Conservation (phyloP, 768 basidiomycete species). For the Boletus rubropictus region DNA sequence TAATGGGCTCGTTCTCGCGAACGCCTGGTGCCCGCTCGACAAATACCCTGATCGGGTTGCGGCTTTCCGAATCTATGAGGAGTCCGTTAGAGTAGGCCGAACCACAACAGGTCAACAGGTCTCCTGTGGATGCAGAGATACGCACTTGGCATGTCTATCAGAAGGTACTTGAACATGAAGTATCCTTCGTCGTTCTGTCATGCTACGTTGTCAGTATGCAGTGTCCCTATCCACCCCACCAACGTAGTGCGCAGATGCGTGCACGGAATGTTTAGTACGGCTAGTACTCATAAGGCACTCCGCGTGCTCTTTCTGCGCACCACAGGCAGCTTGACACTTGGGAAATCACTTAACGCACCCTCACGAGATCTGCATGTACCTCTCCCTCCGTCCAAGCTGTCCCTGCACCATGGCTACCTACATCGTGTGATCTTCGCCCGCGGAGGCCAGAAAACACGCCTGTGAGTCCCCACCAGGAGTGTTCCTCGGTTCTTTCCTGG, state of each 20-base stretch:
- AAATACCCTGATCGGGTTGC: conserved; percentile 61
- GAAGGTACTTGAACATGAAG: conserved; percentile 71
- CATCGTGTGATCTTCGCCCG: conserved; percentile 33
- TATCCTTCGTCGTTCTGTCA: conserved; percentile 67
- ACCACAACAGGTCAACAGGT: conserved; percentile 1
- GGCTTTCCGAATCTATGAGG: conserved; percentile 51
- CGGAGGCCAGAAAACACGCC: conserved; percentile 66
- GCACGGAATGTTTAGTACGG: conserved; percentile 1
- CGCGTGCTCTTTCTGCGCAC: background rate
- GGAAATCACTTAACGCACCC: conserved; percentile 41
- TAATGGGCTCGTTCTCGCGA: conserved; percentile 63
- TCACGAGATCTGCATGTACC: conserved; percentile 72
- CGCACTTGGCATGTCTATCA: conserved; percentile 77
- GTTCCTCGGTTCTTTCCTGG: conserved; percentile 28
- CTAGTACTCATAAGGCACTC: background rate
- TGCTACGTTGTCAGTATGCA: conserved; percentile 8
- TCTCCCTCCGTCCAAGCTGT: conserved; percentile 66
- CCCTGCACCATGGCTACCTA: conserved; percentile 33
- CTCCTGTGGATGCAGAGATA: conserved; percentile 20
- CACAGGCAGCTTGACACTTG: background rate
- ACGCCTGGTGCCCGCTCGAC: conserved; percentile 63
- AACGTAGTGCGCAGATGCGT: background rate
- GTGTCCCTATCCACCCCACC: conserved; percentile 1
- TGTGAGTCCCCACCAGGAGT: conserved; percentile 49
- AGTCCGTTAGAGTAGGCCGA: conserved; percentile 7